Percentiles rank a stretch among this genome's conserved stretches.
Evolutionary conservation across 768 basidiomycete genomes (phyloP).

Genomic region (Termitomyces titanicus): DNA sequence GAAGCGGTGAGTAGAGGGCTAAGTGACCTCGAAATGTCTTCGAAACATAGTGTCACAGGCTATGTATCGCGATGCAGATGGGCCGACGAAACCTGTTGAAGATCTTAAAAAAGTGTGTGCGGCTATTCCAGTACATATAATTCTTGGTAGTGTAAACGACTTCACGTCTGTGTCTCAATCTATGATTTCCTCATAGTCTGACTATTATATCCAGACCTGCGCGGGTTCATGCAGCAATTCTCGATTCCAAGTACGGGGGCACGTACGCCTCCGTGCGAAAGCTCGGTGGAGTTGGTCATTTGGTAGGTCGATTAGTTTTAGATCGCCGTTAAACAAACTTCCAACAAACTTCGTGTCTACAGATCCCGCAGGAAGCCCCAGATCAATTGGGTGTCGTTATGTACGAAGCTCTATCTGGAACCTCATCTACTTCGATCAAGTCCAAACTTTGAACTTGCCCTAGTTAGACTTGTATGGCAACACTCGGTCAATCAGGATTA

Average conservation of each 20-base stretch:
- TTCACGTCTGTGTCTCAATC: slow-evolving; percentile 36
- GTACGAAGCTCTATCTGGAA: slow-evolving; percentile 10
- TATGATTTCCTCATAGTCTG: background rate
- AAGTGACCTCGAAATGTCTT: background rate
- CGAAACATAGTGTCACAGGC: slow-evolving; percentile 29
- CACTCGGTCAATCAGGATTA: background rate
- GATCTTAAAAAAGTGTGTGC: slow-evolving; percentile 38
- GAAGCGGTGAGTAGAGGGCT: slow-evolving; percentile 46
- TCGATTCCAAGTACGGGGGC: slow-evolving; percentile 23
- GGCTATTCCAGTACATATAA: slow-evolving; percentile 46
- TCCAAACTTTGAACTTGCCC: slow-evolving; percentile 6
- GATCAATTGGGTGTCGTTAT: slow-evolving; percentile 17
- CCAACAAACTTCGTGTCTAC: background rate
- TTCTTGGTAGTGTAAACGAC: slow-evolving; percentile 49
- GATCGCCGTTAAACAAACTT: background rate
- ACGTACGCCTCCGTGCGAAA: slow-evolving; percentile 24
- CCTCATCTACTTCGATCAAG: background rate
- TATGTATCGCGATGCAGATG: slow-evolving; percentile 61
- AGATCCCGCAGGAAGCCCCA: slow-evolving; percentile 24
- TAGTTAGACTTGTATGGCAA: background rate
- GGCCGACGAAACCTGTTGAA: slow-evolving; percentile 48
- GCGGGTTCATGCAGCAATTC: slow-evolving; percentile 26
- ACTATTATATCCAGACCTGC: slow-evolving; percentile 19
- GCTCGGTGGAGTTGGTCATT: slow-evolving; percentile 23
- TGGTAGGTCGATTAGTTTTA: slow-evolving; percentile 16